Base-by-base conservation (phyloP, 1,139 yeast genomes). In the Casaregolazyma lundiana region DNA sequence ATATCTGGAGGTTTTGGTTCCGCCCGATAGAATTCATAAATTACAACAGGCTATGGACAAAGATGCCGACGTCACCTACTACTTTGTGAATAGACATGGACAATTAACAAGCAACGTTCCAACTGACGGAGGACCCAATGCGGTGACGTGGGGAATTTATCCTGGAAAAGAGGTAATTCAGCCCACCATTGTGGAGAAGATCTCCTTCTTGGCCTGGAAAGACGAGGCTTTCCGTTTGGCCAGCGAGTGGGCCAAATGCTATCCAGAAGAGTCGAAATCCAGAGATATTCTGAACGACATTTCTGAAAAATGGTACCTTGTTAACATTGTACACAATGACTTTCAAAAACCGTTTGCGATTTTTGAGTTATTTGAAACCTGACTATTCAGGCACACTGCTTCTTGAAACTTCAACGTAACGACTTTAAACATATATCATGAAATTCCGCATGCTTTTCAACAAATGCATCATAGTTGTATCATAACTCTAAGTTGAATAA, bases 71-170 rank as follows among this genome's bases (percentile, higher is more conserved):
- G 72, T 89, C 56, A 84, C 96, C 5, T 92, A 80, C 67, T 89
- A 88, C 62, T 84, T 92, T 3, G 90, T 87, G 41, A 83, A 84
- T 63, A 62, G 62, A 39, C 70, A 72, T 47, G 90, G 89, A 21
- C 71, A 77, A 36, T 71, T 87, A 52, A 59, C 66, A 35, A 73
- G 80, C 36, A 90, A 90, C 64, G 80, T 92, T 43, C 77, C 76
- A 37, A 84, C 78, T 43, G 85, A 81, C 50, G 67, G 73, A 21
- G 85, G 83, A 53, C 89, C 95, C 55, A 89, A 88, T 62, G 97
- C 97, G 6, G 97, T 89, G 45, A 92, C 98, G 11, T 92, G 98
- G 98, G 97, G 96, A 53, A 87, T 86, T 36, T 88, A 86, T 76
- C 96, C 96, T 16, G 95, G 95, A 41, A 85, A 84, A 63, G 96